Percentiles rank a stretch among this genome's conserved stretches.
phyloP scores from a whole-genome alignment of 352 stramenopile genomes.

The Peronospora tabacina region DNA sequence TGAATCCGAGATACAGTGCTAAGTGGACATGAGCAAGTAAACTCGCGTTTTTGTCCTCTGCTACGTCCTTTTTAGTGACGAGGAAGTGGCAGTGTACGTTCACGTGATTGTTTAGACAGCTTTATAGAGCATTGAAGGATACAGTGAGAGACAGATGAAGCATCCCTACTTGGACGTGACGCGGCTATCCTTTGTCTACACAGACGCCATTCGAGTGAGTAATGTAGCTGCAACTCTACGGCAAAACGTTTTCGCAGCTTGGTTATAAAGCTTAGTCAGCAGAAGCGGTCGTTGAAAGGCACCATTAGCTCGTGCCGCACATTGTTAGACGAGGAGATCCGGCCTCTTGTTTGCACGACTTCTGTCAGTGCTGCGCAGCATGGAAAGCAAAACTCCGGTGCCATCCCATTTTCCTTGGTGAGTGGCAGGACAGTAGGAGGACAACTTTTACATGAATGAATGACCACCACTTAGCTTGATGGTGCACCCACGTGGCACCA shows the following conservation, averaged over 20 bases:
- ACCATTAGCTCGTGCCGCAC: not conserved
- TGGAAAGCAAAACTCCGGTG: slow-evolving; percentile 8
- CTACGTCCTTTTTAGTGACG: slow-evolving; percentile 13
- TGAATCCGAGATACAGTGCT: not conserved
- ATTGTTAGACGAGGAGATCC: slow-evolving; percentile 1
- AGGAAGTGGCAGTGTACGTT: slow-evolving; percentile 20
- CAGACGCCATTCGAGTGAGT: slow-evolving; percentile 12
- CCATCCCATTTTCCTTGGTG: not conserved
- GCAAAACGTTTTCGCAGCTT: not conserved
- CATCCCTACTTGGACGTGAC: slow-evolving; percentile 16
- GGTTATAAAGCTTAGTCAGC: too few species aligned
- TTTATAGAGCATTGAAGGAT: slow-evolving; percentile 14
- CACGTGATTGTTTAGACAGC: slow-evolving; percentile 22
- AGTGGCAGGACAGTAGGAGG: not conserved
- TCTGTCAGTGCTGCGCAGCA: slow-evolving; percentile 5
- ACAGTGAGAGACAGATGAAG: slow-evolving; percentile 11
- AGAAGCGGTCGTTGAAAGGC: too few species aligned
- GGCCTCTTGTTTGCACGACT: slow-evolving; percentile 6
- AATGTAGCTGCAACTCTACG: slow-evolving; percentile 19
- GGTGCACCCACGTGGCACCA: slow-evolving; percentile 26
- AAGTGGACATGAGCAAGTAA: slow-evolving; percentile 1
- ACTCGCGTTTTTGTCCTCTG: slow-evolving; percentile 9
- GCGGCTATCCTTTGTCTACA: slow-evolving; percentile 9
- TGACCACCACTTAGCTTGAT: slow-evolving; percentile 19
- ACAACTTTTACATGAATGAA: slow-evolving; percentile 22